These are phyloP conservation scores for Arxiozyma bovina DNA, from an alignment of 1,139 yeast species.

Conservation along the genomic window DNA sequence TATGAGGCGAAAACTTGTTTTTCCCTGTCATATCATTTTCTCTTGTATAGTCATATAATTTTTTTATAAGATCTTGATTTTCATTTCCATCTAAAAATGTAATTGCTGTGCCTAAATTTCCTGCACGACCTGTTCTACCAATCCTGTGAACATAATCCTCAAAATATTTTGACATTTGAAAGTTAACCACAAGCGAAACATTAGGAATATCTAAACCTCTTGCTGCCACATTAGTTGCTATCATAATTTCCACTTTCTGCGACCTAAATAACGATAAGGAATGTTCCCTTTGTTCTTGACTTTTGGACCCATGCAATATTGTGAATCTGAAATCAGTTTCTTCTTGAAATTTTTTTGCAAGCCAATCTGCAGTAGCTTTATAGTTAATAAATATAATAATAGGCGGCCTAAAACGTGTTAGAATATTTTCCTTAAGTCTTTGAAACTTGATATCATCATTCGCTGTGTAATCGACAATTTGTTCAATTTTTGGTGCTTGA, in stretches of 20 bases:
- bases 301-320: slow-evolving; percentile 76
- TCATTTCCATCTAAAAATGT: slow-evolving; percentile 57
- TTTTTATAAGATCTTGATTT: slow-evolving; percentile 46
- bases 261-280: slow-evolving; percentile 77
- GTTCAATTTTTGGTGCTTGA: slow-evolving; percentile 38
- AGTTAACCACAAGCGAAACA: slow-evolving; percentile 77
- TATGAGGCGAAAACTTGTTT: slow-evolving; percentile 15
- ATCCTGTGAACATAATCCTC: slow-evolving; percentile 88
- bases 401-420: slow-evolving; percentile 38
- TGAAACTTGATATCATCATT: slow-evolving; percentile 44
- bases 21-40: slow-evolving; percentile 14
- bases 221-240: slow-evolving; percentile 98
- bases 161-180: slow-evolving; percentile 66
- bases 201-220: slow-evolving; percentile 93
- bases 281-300: slow-evolving; percentile 80
- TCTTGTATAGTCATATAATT: slow-evolving; percentile 32
- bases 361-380: slow-evolving; percentile 60
- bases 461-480: slow-evolving; percentile 36
- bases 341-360: slow-evolving; percentile 42
- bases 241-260: slow-evolving; percentile 85
- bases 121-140: slow-evolving; percentile 96
- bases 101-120: slow-evolving; percentile 63
- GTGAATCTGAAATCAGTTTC: slow-evolving; percentile 44
- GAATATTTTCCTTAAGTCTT: slow-evolving; percentile 13
- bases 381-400: slow-evolving; percentile 76